Conservation (phyloP, 495 filamentous ascomycete species). For the Chaetomium cochliodes region DNA sequence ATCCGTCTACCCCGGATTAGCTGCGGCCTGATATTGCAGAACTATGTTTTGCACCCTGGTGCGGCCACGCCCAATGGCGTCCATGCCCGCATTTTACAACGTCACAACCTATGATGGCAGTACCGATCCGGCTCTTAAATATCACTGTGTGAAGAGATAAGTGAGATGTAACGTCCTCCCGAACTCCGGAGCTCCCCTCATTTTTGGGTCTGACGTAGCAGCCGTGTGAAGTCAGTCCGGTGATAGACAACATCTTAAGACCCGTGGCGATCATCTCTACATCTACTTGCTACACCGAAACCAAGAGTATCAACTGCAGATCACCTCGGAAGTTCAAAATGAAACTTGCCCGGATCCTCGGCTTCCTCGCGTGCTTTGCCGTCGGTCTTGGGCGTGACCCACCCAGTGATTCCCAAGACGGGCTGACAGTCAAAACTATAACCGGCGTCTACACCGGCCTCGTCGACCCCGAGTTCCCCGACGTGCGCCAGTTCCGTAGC, state of each 20-base stretch:
- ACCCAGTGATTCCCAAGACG: background rate
- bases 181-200: background rate
- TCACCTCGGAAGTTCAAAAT: background rate
- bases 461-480: slow-evolving; percentile 3
- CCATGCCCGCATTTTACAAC: background rate
- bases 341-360: background rate
- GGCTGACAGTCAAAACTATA: background rate
- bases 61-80: background rate
- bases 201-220: background rate
- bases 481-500: slow-evolving; percentile 4
- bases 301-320: background rate
- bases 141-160: background rate
- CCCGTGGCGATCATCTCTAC: too few species aligned
- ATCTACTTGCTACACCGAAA: too few species aligned
- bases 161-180: background rate
- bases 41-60: background rate
- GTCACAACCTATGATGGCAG: background rate
- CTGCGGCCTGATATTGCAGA: background rate
- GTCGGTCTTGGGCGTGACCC: background rate
- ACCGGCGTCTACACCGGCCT: slow-evolving; percentile 5
- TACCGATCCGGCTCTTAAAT: background rate
- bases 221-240: background rate
- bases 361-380: background rate
- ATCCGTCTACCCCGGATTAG: background rate
- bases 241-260: too few species aligned